Evolutionary conservation across 495 filamentous ascomycete genomes (phyloP), one percentile per base, ranked within the genome.

Genomic region (Trichoderma parareesei): DNA sequence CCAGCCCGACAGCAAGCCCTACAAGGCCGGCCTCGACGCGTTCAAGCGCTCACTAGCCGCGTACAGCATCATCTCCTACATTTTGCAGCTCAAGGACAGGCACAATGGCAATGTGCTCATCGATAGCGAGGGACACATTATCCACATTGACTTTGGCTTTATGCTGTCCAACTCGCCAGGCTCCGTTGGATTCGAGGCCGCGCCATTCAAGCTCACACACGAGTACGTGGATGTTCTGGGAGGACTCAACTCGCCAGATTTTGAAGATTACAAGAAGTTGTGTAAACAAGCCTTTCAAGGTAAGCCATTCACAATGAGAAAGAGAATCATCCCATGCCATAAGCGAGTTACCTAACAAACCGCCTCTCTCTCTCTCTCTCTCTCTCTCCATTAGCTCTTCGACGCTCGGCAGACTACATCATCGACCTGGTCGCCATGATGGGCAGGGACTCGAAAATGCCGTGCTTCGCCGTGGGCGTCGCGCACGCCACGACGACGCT

Each of bases 91-190:
- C 37, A 91, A 91, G 69, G 88, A 91, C 70, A 79, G 88, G n/a
- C 88, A 91, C 75, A 91, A 91, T 69, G 88, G 88, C 18, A 91
- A 91, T 69, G 86, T 91, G 40, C 77, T 91, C 57, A 88, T 91
- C 68, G 88, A 91, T 69, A 89, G 89, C 70, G 82, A 88, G 70
- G 88, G 88, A 16, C 88, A 91, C 69, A 89, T 91, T 37, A 88
- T 91, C 65, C 88, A 91, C 70, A 91, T 91, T 65, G 88, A 91
- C 73, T 91, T 91, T 72, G 88, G 88, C 57, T 91, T 91, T 72
- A 91, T 91, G 88, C 79, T 91, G 57, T 88, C 85, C 7, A 91
- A 91, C 72, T 90, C 88, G 18, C 88, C 88, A 18, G 88, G 88
- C 2, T 83, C 82, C 38, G 87, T 91, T 65, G 88, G 89, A 57